A percentile compares a stretch with the other conserved stretches of the same genome.
phyloP scores from a whole-genome alignment of 345 rosid species.

The Ailanthus altissimus region DNA sequence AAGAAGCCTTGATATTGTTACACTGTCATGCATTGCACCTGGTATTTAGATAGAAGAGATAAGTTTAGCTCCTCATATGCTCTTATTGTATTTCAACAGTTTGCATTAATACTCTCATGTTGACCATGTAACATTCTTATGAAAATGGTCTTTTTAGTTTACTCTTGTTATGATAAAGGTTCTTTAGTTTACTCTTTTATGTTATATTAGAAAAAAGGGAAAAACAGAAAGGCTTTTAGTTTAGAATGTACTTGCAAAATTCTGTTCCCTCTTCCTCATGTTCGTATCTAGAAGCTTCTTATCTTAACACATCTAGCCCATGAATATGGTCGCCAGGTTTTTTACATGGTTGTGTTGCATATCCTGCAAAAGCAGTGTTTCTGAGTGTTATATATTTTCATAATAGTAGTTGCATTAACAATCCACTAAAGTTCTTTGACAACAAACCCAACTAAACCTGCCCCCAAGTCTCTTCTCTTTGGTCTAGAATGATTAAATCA shows the following conservation, averaged over 20 bases:
- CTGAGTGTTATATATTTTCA: not conserved
- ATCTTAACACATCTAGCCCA: not conserved
- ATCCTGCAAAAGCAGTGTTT: not conserved
- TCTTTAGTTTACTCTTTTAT: no score
- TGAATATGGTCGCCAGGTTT: not conserved
- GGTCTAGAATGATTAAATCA: conserved; percentile 11
- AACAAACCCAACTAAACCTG: no score
- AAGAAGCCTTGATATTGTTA: not conserved
- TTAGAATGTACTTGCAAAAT: not conserved
- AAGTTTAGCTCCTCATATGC: not conserved
- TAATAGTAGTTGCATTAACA: conserved; percentile 4
- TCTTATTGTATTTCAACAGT: conserved; percentile 5
- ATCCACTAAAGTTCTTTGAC: not conserved
- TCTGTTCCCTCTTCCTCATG: not conserved
- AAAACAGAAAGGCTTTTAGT: not conserved
- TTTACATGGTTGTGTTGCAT: not conserved
- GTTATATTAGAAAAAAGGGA: no score
- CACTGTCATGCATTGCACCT: not conserved
- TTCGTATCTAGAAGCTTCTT: not conserved
- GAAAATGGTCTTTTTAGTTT: not conserved
- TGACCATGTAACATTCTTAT: not conserved
- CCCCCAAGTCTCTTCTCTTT: not conserved
- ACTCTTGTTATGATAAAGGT: not conserved
- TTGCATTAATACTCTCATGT: not conserved
- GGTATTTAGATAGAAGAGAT: not conserved